Base-by-base conservation (phyloP, 352 stramenopile genomes). In the Phytopythium aichiense region DNA sequence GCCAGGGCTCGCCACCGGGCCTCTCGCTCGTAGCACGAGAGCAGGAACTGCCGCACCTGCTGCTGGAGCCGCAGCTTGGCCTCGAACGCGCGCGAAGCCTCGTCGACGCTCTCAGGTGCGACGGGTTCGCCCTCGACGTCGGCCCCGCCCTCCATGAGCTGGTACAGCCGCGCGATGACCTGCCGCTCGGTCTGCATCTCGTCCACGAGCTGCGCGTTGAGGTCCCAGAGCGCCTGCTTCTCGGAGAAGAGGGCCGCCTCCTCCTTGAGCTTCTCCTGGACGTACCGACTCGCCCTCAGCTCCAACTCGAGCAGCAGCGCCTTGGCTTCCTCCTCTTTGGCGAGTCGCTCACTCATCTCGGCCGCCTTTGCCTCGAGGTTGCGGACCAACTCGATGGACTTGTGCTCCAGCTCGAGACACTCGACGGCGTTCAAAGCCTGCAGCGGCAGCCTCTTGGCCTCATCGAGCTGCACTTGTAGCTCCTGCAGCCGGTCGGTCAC, bases 21-120 rank as follows among this genome's bases (percentile, higher is more conserved):
- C 56, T 93, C 84, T 3, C 82, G 80, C 7, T 82, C 76, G 63
- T 92, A 92, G 58, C 81, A 89, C 30, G 81, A 56, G 30, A 89
- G 31, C 28, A 91, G 58, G 58, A 87, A 88, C 38, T 80, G 67
- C 1, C 84, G 69, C 20, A 80, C 63, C 33, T 81, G 65, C 53
- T 89, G 73, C 38, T 85, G 37, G 15, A 61, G 72, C 53, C 79
- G 61, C 7, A 84, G 60, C 23, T 89, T 89, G 11, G 68, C 64
- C 40, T 87, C 74, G 46, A 89, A 82, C 12, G 81, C 58, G 9
- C 60, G 30, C n/a, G 53, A 58, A 8, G 53, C 53, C 12, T 58
- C 53, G 37, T 46, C 33, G 0, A 49, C n/a, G 7, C 28, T 31
- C 28, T 31, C 28, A 31, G 28, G 28, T 31, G 28, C 7, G 28